Base-by-base conservation (phyloP, 768 basidiomycete genomes). In the Leccinellum rugosiceps region DNA sequence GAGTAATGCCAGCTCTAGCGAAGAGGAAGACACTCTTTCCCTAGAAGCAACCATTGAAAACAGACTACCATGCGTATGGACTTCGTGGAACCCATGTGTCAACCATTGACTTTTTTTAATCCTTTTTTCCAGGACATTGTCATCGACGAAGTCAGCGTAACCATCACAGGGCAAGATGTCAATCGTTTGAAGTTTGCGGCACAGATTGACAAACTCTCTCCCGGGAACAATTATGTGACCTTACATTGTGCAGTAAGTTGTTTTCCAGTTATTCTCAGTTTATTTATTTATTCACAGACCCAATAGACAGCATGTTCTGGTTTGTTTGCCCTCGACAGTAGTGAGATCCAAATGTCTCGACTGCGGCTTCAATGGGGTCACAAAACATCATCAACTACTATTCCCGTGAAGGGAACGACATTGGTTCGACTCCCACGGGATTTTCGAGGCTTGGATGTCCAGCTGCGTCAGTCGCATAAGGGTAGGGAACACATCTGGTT, bases 221-320 rank as follows among this genome's bases (percentile, higher is more conserved):
- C 87, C 0, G 94, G 94, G 6, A 74, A 75, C 48, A 88, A 84
- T 21, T 61, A 66, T 1, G 63, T 90, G 35, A 80, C 75, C 0
- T 69, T 93, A 41, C 86, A 82, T 63, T 94, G 88, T 66, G 80
- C 89, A 8, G 94, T 95, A 70, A 63, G 89, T 72, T 41, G 53
- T 47, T 28, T 2, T 32, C 53, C 38, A 43, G 41, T 43, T 17
- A 6, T 31, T 4, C 35, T 48, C 6, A 58, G 15, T 31, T 19
- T 49, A n/a, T 46, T 46, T 50, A 4, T 51, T 44, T 13, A 60
- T 38, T 23, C 38, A 32, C 14, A 4, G 15, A 32, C 50, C 43
- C 23, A 26, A 63, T 52, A 62, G 93, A 88, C 85, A 15, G 81
- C 90, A 4, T 78, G 84, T 15, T 75, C 78, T 47, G 95, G 94